A percentile compares a stretch with the other conserved stretches of the same genome.
phyloP scores from a whole-genome alignment of 495 filamentous ascomycete genomes.

The Letharia columbiana region DNA sequence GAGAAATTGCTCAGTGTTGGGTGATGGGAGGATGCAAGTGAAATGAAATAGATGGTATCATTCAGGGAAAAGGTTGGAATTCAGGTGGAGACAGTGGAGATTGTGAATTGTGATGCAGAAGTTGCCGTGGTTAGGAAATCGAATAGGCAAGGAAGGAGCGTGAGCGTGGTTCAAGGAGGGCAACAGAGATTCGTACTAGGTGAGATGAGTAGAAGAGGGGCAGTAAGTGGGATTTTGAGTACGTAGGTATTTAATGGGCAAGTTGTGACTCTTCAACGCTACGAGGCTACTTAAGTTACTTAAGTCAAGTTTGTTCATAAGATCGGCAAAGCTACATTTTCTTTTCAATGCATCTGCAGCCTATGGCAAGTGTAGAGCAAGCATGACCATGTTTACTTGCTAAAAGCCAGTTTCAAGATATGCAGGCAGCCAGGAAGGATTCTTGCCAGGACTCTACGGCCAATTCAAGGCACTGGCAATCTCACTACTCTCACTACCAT shows the following conservation, averaged over 20 bases:
- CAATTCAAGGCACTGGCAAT: not conserved
- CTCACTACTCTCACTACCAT: not conserved
- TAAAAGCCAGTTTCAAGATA: constrained; percentile 1
- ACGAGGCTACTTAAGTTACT: no score
- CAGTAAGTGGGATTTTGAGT: not conserved
- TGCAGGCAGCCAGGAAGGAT: constrained; percentile 1
- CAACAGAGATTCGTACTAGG: no score
- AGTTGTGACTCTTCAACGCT: no score
- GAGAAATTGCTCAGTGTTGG: not conserved
- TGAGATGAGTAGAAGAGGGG: not conserved
- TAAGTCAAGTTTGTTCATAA: not conserved
- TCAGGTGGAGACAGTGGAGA: not conserved
- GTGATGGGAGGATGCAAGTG: not conserved
- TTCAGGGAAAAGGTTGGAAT: no score
- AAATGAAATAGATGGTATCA: not conserved
- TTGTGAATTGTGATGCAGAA: not conserved
- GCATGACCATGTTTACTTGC: constrained; percentile 11
- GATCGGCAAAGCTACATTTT: not conserved
- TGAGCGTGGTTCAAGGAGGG: not conserved
- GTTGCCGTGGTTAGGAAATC: not conserved
- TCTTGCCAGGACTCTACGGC: not conserved
- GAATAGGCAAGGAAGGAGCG: not conserved
- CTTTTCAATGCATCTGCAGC: not conserved
- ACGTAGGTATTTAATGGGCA: no score
- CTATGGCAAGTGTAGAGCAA: constrained; percentile 8